Evolutionary conservation across 179 eudicot species (phyloP), one percentile per base, ranked within the genome.

Genomic region (Beta lomatogona): DNA sequence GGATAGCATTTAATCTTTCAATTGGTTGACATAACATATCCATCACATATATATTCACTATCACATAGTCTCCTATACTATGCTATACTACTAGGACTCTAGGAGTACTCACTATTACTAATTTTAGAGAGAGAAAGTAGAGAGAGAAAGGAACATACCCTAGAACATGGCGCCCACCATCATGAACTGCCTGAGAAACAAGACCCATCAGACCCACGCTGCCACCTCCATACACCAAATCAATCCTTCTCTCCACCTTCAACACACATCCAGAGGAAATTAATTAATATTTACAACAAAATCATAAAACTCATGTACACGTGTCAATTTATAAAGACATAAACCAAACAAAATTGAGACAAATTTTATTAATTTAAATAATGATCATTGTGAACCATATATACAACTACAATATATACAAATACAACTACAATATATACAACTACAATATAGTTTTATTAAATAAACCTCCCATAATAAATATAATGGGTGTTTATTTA

Each of bases 101-200:
- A 50, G 21, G 46, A 18, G 15, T 71, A 45, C 28, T 25, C 28
- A 25, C 28, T 25, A 25, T 25, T 25, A 25, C 18, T 53, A 53
- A 18, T 50, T 18, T 18, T 54, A 45, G 57, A 72, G 74, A 80
- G 79, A 80, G 71, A 72, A 64, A 60, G 80, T 81, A 75, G 71
- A 60, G 82, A 83, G 73, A 81, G 44, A 71, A 68, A 64, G 73
- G 18, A 22, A 82, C 79, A 83, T 87, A 94, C 98, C 98, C 98
- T 85, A 94, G 94, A 89, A 94, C 98, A 89, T 94, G 94, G 88
- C 96, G 98, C 87, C 98, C 98, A 84, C 98, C 98, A 92, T 94
- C 92, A 92, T 94, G 94, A 91, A 88, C 98, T 75, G 98, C 94
- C 87, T 92, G 97, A 88, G 98, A 94, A 90, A 94, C 94, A 86